Conservation (phyloP, 805 yeast genomes). For the Candida wancherniae region DNA sequence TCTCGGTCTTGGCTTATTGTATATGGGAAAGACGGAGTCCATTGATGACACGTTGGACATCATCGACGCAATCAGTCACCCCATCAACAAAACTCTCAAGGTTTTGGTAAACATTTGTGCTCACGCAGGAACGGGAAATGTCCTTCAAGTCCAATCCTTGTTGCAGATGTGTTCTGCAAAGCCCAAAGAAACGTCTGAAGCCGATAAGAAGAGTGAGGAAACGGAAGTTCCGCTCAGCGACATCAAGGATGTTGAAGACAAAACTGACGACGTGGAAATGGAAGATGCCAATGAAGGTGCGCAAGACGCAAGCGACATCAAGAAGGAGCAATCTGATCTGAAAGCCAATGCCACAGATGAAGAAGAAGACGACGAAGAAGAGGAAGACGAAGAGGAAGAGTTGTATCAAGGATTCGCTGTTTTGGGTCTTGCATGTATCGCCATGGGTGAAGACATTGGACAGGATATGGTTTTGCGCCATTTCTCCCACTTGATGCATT, state of each 20-base stretch:
- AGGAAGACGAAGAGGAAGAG: conserved; percentile 45
- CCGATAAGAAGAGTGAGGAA: conserved; percentile 42
- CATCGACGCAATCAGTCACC: conserved; percentile 91
- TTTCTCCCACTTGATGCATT: conserved; percentile 96
- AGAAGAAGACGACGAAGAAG: conserved; percentile 27
- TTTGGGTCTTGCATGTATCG: conserved; percentile 87
- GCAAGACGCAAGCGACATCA: conserved; percentile 18
- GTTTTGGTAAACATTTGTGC: conserved; percentile 90
- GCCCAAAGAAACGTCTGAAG: conserved; percentile 27
- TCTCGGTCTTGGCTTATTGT: conserved; percentile 84
- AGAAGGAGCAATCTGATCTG: conserved; percentile 16
- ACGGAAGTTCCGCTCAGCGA: conserved; percentile 22
- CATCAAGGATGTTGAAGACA: conserved; percentile 16
- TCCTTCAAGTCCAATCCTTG: conserved; percentile 85
- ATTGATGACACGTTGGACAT: conserved; percentile 93
- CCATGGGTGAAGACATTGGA: conserved; percentile 97
- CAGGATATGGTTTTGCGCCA: conserved; percentile 97
- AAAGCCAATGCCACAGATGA: conserved; percentile 7
- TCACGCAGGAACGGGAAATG: conserved; percentile 97
- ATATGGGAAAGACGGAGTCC: conserved; percentile 90
- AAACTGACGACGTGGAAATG: conserved; percentile 28
- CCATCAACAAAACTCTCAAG: conserved; percentile 82
- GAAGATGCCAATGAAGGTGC: conserved; percentile 27
- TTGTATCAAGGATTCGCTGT: conserved; percentile 84
- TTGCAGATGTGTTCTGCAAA: conserved; percentile 84